These are phyloP conservation scores for Penicillium lividum DNA, from an alignment of 495 filamentous ascomycete species.

Conservation along the genomic window DNA sequence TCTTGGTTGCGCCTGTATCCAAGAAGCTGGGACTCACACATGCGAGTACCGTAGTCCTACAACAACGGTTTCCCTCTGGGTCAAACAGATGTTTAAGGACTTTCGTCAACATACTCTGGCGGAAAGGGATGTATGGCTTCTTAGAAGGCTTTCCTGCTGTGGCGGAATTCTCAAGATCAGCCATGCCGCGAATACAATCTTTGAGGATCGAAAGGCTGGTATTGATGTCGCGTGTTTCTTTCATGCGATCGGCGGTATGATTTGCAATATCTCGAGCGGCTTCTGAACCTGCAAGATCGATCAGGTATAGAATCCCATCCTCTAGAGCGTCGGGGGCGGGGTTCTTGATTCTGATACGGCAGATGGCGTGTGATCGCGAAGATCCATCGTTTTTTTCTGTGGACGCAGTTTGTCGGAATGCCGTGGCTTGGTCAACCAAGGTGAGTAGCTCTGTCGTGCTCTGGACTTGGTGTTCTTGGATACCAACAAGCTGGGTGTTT, in stretches of 20 bases:
- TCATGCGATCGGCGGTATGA: slow-evolving; percentile 37
- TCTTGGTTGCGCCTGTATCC: slow-evolving; percentile 17
- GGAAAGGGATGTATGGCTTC: slow-evolving; percentile 35
- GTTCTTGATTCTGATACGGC: slow-evolving; percentile 45
- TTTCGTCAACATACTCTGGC: slow-evolving; percentile 37
- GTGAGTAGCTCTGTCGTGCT: slow-evolving; percentile 20
- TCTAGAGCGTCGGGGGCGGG: slow-evolving; percentile 11
- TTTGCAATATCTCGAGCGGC: slow-evolving; percentile 26
- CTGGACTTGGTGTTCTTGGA: slow-evolving; percentile 16
- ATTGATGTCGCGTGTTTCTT: slow-evolving; percentile 49
- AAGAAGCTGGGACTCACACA: slow-evolving; percentile 25
- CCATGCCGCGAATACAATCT: slow-evolving; percentile 39
- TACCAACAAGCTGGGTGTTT: slow-evolving; percentile 29
- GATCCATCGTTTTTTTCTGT: slow-evolving; percentile 47
- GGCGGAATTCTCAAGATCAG: neutral
- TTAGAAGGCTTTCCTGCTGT: slow-evolving; percentile 10
- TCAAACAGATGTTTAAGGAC: slow-evolving; percentile 38
- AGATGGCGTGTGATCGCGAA: slow-evolving; percentile 50
- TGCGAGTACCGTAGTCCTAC: slow-evolving; percentile 34
- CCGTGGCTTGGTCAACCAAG: slow-evolving; percentile 23
- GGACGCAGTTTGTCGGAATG: slow-evolving; percentile 25
- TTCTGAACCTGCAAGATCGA: slow-evolving; percentile 53
- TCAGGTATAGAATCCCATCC: slow-evolving; percentile 44
- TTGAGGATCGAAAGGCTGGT: slow-evolving; percentile 41
- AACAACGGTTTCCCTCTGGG: slow-evolving; percentile 11